phyloP scores from a whole-genome alignment of 352 stramenopile species.

The Globisporangium paroecandrum region DNA sequence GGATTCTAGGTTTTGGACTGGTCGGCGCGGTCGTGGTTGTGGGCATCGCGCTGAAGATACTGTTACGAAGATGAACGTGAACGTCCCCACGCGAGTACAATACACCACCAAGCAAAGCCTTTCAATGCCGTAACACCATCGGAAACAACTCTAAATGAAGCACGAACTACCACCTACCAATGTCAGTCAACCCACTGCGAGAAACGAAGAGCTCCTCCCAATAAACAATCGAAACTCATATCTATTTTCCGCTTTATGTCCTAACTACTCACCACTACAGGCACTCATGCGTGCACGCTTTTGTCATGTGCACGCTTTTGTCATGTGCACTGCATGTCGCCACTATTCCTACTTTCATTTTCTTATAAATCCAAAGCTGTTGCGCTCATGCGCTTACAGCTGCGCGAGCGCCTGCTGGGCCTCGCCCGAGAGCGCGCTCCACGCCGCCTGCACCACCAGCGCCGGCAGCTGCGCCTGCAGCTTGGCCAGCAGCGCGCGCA shows the following conservation, averaged over 20 bases:
- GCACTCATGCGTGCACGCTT: background rate
- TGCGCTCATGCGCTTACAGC: slow-evolving; percentile 29
- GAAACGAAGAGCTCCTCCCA: background rate
- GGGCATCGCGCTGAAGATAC: slow-evolving; percentile 65
- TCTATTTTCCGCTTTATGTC: slow-evolving; percentile 6
- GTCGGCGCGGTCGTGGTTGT: slow-evolving; percentile 69
- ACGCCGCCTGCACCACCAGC: slow-evolving; percentile 60
- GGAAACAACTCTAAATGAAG: background rate
- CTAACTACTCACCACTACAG: slow-evolving; percentile 3
- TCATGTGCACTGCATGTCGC: background rate
- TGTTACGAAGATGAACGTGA: slow-evolving; percentile 62
- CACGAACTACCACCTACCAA: background rate
- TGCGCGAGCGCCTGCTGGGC: slow-evolving; percentile 70
- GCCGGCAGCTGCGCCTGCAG: slow-evolving; percentile 67
- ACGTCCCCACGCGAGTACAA: background rate
- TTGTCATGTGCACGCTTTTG: background rate
- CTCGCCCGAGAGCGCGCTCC: slow-evolving; percentile 61
- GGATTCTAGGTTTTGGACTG: slow-evolving; percentile 63
- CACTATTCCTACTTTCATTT: background rate
- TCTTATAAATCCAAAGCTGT: slow-evolving; percentile 1
- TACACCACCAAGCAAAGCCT: background rate
- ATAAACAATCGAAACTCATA: slow-evolving; percentile 9
- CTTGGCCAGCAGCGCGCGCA: slow-evolving; percentile 57
- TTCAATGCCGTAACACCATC: background rate
- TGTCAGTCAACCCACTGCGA: background rate